Evolutionary conservation across 2,329 filamentous ascomycete genomes (phyloP), one percentile per base, ranked within the genome.

Genomic region (Ophiosphaerella korrae): DNA sequence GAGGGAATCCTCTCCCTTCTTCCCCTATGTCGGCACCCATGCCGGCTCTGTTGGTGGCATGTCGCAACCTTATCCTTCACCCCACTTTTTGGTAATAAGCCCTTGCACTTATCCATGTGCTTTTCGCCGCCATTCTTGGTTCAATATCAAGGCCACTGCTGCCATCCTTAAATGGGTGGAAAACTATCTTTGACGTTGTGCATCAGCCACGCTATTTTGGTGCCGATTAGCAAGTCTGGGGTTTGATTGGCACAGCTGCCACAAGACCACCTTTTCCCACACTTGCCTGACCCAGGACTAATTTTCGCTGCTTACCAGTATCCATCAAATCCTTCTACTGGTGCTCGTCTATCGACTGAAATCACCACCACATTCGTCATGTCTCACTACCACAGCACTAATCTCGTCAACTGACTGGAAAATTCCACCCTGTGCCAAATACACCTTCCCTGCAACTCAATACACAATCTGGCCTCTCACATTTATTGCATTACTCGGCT

Each of bases 131-230:
- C 24, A n/a, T 29, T 44, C 21, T 13, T 5, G 11, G 26, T 44
- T n/a, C 42, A 29, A 21, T 32, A 12, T 14, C 18, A 26, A 37
- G 47, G 47, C 42, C 39, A 59, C 42, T 46, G 45, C 39, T 41
- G 45, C 39, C 50, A 56, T 58, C 50, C 39, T 46, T 54, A 43
- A 47, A 44, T 40, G 42, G 39, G 45, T 36, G 36, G 40, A 41
- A 50, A 52, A 41, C 45, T 55, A 63, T 59, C 60, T 52, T 45
- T 58, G 58, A 66, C 65, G 60, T 64, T 56, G 62, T 64, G 56
- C 63, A 66, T 65, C 57, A 36, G 42, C 34, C 46, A 62, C 50
- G 55, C 55, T 58, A 58, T 37, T 42, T 48, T 52, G 47, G 50
- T 53, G 51, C 52, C 52, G 50, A 45, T 41, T 37, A 44, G 41